Conservation (phyloP, 2,329 filamentous ascomycete species). For the Fusarium palustre region DNA sequence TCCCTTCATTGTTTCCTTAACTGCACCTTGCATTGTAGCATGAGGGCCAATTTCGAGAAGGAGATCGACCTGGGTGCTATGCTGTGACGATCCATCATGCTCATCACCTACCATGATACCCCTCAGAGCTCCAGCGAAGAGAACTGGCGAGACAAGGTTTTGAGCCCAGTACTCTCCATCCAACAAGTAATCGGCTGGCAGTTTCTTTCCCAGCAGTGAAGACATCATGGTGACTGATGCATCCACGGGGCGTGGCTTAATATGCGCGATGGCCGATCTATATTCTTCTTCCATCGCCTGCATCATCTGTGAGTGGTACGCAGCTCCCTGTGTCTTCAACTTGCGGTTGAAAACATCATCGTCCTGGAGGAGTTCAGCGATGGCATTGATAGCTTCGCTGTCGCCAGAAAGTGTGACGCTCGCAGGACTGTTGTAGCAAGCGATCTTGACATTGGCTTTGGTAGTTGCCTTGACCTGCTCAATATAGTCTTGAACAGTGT, state of each 20-base stretch:
- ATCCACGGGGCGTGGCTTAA: background rate
- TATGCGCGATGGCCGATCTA: background rate
- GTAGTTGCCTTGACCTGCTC: background rate
- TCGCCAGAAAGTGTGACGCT: conserved; percentile 10
- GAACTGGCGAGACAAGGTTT: conserved; percentile 35
- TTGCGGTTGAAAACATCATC: conserved; percentile 4
- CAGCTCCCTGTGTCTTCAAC: conserved; percentile 9
- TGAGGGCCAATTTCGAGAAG: conserved; percentile 5
- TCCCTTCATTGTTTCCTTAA: background rate
- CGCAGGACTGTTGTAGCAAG: background rate
- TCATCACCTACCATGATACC: conserved; percentile 23
- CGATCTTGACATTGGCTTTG: background rate
- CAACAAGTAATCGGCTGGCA: background rate
- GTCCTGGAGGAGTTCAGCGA: background rate
- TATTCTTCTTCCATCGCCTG: conserved; percentile 1
- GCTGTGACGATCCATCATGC: background rate
- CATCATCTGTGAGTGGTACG: conserved; percentile 18
- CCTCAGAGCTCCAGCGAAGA: conserved; percentile 3
- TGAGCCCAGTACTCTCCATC: conserved; percentile 35
- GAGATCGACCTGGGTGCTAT: background rate
- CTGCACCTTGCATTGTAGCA: background rate
- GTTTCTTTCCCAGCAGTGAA: conserved; percentile 2
- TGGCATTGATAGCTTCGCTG: background rate
- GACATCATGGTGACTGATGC: conserved; percentile 1
- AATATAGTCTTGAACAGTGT: conserved; percentile 1